Base-by-base conservation (phyloP, 257 asterid genomes). In the Ligustrum vulgare region DNA sequence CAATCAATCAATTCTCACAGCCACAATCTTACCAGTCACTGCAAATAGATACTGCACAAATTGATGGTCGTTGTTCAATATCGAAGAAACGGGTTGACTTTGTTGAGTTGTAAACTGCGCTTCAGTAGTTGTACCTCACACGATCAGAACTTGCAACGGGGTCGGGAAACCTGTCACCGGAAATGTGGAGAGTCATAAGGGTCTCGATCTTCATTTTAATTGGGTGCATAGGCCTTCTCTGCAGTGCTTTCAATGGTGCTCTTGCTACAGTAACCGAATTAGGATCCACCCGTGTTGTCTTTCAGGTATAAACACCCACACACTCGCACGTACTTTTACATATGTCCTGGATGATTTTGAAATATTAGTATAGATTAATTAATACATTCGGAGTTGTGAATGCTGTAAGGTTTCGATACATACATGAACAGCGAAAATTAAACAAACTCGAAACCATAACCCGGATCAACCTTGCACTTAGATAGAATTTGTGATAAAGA, bases 271-370 rank as follows among this genome's bases (percentile, higher is more conserved):
- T 65, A 77, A 86, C 94, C 23, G 84, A 82, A 82, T 33, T 89
- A 76, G 89, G 92, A 77, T 87, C 94, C 41, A 32, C 89, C 11
- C 90, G 92, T 36, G 94, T 87, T 28, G 92, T 89, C 49, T 89
- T 89, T 76, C 91, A 89, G 92, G 94, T 28, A 28, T 0, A 28
- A 1, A 28, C 31, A 0, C n/a, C n/a, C n/a, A n/a, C n/a, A n/a
- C n/a, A n/a, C n/a, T n/a, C n/a, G n/a, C n/a, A n/a, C n/a, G n/a
- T n/a, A n/a, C n/a, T n/a, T n/a, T n/a, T n/a, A n/a, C n/a, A n/a
- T n/a, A 28, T 28, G 31, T 28, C 47, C 15, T 6, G 47, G 47
- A 2, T 39, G 47, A 39, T 39, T 39, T 39, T 39, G 47, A 39
- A 39, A 39, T 39, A 39, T 60, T 60, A 11, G 16, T 8, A 16